phyloP scores from a whole-genome alignment of 768 basidiomycete genomes.

The Leccinum ochraceum region DNA sequence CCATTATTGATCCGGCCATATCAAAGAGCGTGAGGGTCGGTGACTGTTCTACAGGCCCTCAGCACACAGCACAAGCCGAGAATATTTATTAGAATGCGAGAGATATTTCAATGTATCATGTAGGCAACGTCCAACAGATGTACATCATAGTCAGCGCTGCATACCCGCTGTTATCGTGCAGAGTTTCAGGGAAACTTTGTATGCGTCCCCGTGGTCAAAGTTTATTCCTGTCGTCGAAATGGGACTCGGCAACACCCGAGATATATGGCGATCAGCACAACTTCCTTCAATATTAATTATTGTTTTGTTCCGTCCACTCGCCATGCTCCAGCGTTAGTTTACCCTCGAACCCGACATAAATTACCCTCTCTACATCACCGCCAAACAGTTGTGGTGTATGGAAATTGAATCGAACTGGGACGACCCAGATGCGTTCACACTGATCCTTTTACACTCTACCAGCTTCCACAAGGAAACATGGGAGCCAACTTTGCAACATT shows the following conservation, averaged over 20 bases:
- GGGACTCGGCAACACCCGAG: neutral
- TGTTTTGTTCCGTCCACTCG: neutral
- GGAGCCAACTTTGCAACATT: slow-evolving; percentile 56
- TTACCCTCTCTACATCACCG: slow-evolving; percentile 53
- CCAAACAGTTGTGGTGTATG: slow-evolving; percentile 56
- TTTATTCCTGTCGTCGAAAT: too few relatives aligned
- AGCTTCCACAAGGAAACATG: slow-evolving; percentile 78
- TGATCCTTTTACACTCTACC: slow-evolving; percentile 66
- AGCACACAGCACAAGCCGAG: neutral
- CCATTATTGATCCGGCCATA: slow-evolving; percentile 35
- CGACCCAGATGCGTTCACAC: slow-evolving; percentile 50
- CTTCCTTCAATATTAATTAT: neutral
- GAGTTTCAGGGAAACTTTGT: too few relatives aligned
- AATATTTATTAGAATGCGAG: neutral
- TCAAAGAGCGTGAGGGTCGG: neutral
- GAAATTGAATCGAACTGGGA: slow-evolving; percentile 37
- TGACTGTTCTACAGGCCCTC: neutral
- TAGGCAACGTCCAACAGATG: too few relatives aligned
- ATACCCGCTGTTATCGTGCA: too few relatives aligned
- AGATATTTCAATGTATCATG: neutral
- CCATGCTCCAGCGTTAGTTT: slow-evolving; percentile 29
- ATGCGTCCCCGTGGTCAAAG: too few relatives aligned
- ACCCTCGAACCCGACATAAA: slow-evolving; percentile 40
- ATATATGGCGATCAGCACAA: too few relatives aligned
- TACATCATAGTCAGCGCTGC: too few relatives aligned